A percentile compares a stretch with the other conserved stretches of the same genome.
These are phyloP conservation scores for Nasturtium officinale DNA, from an alignment of 345 rosid species.

Conservation along the genomic window DNA sequence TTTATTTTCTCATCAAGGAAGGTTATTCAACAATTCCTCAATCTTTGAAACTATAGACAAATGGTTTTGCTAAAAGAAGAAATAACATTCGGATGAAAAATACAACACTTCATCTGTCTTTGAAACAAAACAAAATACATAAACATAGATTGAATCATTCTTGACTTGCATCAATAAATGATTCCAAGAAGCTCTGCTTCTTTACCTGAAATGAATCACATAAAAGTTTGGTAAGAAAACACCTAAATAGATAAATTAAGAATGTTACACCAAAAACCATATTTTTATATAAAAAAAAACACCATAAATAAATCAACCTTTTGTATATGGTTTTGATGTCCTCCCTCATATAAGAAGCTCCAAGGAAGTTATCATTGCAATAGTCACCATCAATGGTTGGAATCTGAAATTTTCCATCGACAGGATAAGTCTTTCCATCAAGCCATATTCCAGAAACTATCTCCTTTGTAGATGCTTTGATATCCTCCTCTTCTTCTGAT, in stretches of 20 bases:
- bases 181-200: not conserved
- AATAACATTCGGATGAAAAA: too few relatives aligned
- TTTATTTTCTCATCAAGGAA: too few relatives aligned
- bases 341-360: not conserved
- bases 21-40: too few relatives aligned
- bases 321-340: slow-evolving; percentile 9
- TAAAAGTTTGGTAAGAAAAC: not conserved
- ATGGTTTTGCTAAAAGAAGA: too few relatives aligned
- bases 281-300: too few relatives aligned
- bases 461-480: not conserved
- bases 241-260: not conserved
- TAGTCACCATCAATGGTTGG: not conserved
- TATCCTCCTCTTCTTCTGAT: slow-evolving; percentile 38
- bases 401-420: not conserved
- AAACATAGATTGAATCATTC: not conserved
- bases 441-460: not conserved
- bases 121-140: not conserved
- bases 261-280: not conserved
- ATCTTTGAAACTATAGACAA: too few relatives aligned
- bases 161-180: not conserved
- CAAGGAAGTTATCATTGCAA: not conserved
- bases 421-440: slow-evolving; percentile 4
- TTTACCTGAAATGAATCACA: not conserved
- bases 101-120: too few relatives aligned
- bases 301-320: slow-evolving; percentile 7